Percentiles rank a stretch among this genome's conserved stretches.
Evolutionary conservation across 257 asterid genomes (phyloP).

Genomic region (Handroanthus guayacan): DNA sequence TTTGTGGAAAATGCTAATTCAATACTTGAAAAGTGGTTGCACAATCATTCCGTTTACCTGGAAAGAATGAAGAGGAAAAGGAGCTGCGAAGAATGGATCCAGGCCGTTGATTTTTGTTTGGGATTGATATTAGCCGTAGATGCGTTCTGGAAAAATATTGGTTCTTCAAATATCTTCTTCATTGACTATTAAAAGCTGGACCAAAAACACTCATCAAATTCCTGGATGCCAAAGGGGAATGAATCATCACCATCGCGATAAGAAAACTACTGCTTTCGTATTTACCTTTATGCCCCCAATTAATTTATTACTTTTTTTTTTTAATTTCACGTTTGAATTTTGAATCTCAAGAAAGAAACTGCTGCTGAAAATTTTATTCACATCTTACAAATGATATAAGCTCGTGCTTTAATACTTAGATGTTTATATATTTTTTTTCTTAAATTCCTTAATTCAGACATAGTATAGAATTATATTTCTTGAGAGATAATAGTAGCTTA

Average conservation of each 20-base stretch:
- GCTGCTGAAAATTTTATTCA: too few relatives aligned
- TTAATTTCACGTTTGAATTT: too few relatives aligned
- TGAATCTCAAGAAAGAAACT: too few relatives aligned
- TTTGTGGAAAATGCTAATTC: not conserved
- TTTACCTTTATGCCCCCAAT: constrained; percentile 22
- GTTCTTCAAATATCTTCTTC: constrained; percentile 17
- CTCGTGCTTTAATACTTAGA: too few relatives aligned
- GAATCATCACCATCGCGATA: not conserved
- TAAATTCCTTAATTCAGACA: too few relatives aligned
- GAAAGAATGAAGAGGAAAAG: constrained; percentile 33
- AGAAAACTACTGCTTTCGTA: not conserved
- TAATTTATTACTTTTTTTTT: not conserved
- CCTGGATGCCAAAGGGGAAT: constrained; percentile 25
- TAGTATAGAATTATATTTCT: too few relatives aligned
- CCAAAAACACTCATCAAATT: constrained; percentile 33
- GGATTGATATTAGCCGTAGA: constrained; percentile 23
- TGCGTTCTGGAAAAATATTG: not conserved
- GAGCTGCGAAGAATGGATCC: constrained; percentile 12
- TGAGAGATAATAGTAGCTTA: too few relatives aligned
- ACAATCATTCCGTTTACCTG: constrained; percentile 43
- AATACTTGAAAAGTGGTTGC: constrained; percentile 32
- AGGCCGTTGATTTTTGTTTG: constrained; percentile 20
- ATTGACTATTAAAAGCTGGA: constrained; percentile 35
- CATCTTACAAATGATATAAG: too few relatives aligned
- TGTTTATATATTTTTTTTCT: too few relatives aligned